Conservation (phyloP, 2,329 filamentous ascomycete genomes). For the Ambrosiella xylebori region DNA sequence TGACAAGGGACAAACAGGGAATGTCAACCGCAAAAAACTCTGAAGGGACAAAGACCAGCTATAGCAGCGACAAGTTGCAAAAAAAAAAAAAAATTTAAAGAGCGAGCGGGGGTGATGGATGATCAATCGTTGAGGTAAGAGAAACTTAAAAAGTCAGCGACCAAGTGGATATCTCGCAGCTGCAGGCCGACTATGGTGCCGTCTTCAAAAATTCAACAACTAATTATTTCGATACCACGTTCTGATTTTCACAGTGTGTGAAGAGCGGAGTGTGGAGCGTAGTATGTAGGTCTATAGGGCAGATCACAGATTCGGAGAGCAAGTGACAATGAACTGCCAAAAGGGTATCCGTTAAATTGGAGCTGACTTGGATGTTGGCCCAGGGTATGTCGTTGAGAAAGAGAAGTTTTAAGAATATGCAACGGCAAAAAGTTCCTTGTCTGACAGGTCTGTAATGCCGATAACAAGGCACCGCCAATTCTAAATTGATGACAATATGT, state of each 20-base stretch:
- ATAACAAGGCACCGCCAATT: too few species aligned
- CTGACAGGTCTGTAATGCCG: too few species aligned
- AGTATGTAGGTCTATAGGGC: too few species aligned
- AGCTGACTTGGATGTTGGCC: too few species aligned
- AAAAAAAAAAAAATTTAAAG: neutral
- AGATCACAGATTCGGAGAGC: too few species aligned
- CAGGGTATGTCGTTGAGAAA: neutral
- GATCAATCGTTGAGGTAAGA: slow-evolving; percentile 4
- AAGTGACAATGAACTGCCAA: too few species aligned
- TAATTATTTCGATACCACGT: neutral
- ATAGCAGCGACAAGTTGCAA: neutral
- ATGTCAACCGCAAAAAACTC: neutral
- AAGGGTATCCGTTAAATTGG: too few species aligned
- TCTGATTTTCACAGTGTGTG: neutral
- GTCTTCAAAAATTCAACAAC: neutral
- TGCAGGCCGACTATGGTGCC: neutral
- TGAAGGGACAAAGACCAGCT: neutral
- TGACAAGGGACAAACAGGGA: neutral
- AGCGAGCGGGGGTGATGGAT: neutral
- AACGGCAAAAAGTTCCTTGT: neutral
- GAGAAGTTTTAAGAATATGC: neutral
- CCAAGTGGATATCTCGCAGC: neutral
- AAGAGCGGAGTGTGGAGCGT: too few species aligned
- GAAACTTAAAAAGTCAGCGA: neutral
- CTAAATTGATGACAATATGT: too few species aligned